A percentile compares a stretch with the other conserved stretches of the same genome.
Conservation (phyloP, 371 early-diverging fungal species). For the Haplosporangium sp. region DNA sequence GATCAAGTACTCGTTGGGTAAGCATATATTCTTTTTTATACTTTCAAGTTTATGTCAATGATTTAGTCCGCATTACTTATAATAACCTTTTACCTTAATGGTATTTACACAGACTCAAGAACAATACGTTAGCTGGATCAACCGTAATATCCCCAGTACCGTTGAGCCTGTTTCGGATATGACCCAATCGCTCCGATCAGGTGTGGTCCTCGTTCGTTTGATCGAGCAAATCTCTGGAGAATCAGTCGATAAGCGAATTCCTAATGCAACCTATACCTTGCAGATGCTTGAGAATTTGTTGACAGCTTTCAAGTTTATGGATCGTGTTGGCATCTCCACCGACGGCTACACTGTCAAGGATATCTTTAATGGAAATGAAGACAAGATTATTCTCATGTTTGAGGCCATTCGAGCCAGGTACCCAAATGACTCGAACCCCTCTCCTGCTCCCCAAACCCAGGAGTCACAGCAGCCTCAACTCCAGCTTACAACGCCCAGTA, state of each 20-base stretch:
- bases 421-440: conserved; percentile 23
- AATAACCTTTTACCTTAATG: not conserved
- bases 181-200: conserved; percentile 62
- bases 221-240: conserved; percentile 66
- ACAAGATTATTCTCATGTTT: conserved; percentile 67
- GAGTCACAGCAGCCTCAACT: not conserved
- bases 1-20: conserved; percentile 22
- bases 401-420: conserved; percentile 58
- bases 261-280: conserved; percentile 51
- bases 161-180: conserved; percentile 60
- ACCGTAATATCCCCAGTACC: conserved; percentile 57
- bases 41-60: not conserved
- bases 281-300: conserved; percentile 67
- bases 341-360: conserved; percentile 70
- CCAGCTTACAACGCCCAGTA: not conserved
- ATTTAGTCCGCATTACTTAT: not conserved
- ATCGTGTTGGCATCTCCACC: conserved; percentile 62
- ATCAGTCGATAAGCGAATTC: conserved; percentile 55
- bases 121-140: conserved; percentile 71
- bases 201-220: conserved; percentile 64
- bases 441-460: not conserved
- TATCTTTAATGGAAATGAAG: conserved; percentile 68
- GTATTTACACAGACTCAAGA: conserved; percentile 50
- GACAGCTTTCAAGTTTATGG: conserved; percentile 72
- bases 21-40: not conserved